Base-by-base conservation (phyloP, 495 filamentous ascomycete genomes). In the Cudoniella acicularis region DNA sequence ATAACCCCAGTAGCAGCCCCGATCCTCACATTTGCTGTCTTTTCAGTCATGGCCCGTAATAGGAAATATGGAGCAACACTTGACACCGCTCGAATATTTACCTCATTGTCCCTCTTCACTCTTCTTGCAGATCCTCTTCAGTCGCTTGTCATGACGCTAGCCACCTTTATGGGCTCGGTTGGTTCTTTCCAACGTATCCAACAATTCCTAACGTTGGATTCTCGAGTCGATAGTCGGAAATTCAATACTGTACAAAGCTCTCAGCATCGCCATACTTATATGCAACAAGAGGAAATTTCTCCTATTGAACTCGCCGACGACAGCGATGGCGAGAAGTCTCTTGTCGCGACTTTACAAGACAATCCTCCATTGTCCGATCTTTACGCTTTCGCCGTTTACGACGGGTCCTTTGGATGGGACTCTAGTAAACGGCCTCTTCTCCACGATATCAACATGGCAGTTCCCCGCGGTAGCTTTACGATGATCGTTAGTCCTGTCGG, bases 401-500 rank as follows among this genome's bases (percentile, higher is more conserved):
- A 47, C 20, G 43, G 43, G 16, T 50, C 48, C 22, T 23, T 25
- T 8, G 8, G 53, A 4, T 54, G 8, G 50, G 54, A 49, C 25
- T 21, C 10, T 23, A 10, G 51, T 55, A 9, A 48, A 67, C 0
- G 2, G 22, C 1, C 42, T 24, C 3, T 62, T 60, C 0, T 54
- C 10, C n/a, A 20, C 1, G 20, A 54, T 43, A 1, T 49, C 1
- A 45, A 26, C 18, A 21, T 60, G 13, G 20, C 18, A 41, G 13
- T 51, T 3, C 3, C 2, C 3, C 11, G 27, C 2, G 45, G 21
- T 24, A 54, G 46, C 10, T 22, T 36, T 25, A 26, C 22, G 8
- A 22, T 54, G 16, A 81, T 0, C 77, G 73, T 41, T 83, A 84
- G 8, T 86, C 87, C 61, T 77, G 79, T 4, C 77, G 76, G 3